Conservation (phyloP, 2,329 filamentous ascomycete species). For the Xylariales sp. region DNA sequence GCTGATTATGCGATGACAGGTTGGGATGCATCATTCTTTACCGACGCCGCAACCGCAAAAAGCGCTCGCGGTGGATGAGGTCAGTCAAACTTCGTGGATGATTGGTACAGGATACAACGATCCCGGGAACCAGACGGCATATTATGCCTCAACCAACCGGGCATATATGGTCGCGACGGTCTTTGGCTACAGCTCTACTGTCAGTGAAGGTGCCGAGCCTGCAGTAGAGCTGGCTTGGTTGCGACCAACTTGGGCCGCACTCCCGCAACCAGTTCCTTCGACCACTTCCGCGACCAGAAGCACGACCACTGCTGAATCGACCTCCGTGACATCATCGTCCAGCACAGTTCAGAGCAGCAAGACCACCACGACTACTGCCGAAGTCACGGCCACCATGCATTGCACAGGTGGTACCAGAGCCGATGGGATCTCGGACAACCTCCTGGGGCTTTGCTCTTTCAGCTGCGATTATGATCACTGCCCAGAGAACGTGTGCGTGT, state of each 20-base stretch:
- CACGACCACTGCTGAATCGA: not conserved
- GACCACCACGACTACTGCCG: not conserved
- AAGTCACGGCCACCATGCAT: not conserved
- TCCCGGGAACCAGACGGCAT: not conserved
- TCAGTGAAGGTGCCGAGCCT: not conserved
- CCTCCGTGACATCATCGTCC: not conserved
- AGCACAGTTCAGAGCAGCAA: not conserved
- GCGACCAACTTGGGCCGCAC: not conserved
- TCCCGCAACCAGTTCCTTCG: not conserved
- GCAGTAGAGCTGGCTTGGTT: not conserved
- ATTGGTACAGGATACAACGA: not conserved
- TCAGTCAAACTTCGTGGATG: not conserved
- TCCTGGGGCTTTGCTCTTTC: not conserved
- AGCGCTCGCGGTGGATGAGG: not conserved
- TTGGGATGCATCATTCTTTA: not conserved
- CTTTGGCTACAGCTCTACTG: not conserved
- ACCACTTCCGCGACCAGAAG: not conserved
- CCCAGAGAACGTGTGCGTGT: not conserved
- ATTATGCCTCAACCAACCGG: not conserved
- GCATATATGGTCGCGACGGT: not conserved
- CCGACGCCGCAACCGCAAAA: not conserved
- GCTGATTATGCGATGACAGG: not conserved
- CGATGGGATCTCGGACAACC: not conserved
- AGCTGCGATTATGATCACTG: not conserved
- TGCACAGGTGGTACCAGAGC: not conserved